Base-by-base conservation (phyloP, 164 flowering plant genomes). In the Macadamia tetraphylla region DNA sequence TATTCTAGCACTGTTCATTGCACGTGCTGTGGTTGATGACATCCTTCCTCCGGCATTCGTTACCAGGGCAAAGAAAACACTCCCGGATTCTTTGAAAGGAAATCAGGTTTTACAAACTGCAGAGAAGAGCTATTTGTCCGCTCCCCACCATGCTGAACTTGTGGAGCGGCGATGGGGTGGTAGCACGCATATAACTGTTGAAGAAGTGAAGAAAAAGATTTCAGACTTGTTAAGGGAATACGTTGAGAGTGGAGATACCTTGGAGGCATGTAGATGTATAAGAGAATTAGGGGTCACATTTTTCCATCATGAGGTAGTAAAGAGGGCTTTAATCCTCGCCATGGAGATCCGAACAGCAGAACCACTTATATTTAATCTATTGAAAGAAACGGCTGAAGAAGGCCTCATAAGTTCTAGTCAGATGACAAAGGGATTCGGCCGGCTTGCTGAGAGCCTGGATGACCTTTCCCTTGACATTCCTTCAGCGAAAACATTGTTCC, bases 141-240 rank as follows among this genome's bases (percentile, higher is more conserved):
- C 99, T 49, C 97, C 98, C 12, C 99, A 95, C 75, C 98, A 95
- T 84, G 99, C 99, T n/a, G 99, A 95, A 67, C 81, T 95, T 63
- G 91, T 95, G 53, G 99, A 92, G 79, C 78, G 86, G 76, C 76
- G 81, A 67, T 95, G 98, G 99, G 99, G 99, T 71, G 99, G 99
- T 9, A 89, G 84, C 76, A 94, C 97, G 48, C 98, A 88, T 61
- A 62, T 87, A 30, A 89, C 98, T 18, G 97, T 87, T 49, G 99
- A 92, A 73, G 98, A 92, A 76, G 94, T 88, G 71, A 95, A 89
- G 91, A 94, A 81, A 74, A 88, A 86, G 76, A 94, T 94, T 64
- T 72, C 86, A 23, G 89, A 82, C 67, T 75, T 94, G 18, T 71
- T 94, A 75, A 89, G 85, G 76, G 99, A 94, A 72, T 94, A 90